A percentile compares a stretch with the other conserved stretches of the same genome.
These are phyloP conservation scores for Castanospermum australe DNA, from an alignment of 306 rosid species.

Conservation along the genomic window DNA sequence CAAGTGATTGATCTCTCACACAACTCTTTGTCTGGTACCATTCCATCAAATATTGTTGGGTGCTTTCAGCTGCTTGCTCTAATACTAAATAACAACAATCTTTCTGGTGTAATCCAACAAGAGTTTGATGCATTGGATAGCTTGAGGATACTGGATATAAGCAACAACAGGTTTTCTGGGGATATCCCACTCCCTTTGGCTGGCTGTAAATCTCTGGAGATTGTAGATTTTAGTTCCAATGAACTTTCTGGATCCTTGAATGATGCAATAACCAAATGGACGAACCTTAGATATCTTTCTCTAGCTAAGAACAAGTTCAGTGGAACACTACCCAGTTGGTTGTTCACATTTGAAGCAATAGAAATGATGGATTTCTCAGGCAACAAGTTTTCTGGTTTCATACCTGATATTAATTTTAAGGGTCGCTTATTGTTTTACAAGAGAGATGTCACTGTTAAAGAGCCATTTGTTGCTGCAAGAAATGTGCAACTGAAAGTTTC, in stretches of 20 bases:
- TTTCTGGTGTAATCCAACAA: constrained; percentile 94
- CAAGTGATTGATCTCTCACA: constrained; percentile 96
- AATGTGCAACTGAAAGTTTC: constrained; percentile 54
- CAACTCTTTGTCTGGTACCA: constrained; percentile 82
- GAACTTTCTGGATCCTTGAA: constrained; percentile 90
- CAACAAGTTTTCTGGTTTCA: constrained; percentile 85
- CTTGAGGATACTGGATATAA: constrained; percentile 88
- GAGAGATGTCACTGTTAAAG: constrained; percentile 34
- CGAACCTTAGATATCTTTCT: constrained; percentile 85
- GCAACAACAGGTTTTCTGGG: constrained; percentile 90
- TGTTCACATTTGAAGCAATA: constrained; percentile 71
- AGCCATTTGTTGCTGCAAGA: constrained; percentile 40
- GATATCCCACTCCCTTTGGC: constrained; percentile 94
- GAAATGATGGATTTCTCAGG: constrained; percentile 82
- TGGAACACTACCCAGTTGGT: constrained; percentile 87
- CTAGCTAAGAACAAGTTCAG: constrained; percentile 75
- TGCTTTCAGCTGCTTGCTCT: constrained; percentile 97
- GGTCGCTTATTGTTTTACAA: constrained; percentile 48
- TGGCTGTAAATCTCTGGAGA: constrained; percentile 93
- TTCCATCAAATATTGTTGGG: constrained; percentile 90
- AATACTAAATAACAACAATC: constrained; percentile 80
- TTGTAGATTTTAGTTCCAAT: constrained; percentile 91
- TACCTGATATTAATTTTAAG: constrained; percentile 81
- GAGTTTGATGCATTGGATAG: constrained; percentile 96
- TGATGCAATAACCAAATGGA: constrained; percentile 93